phyloP scores from a whole-genome alignment of 805 yeast species.

The Ogataea sp. region DNA sequence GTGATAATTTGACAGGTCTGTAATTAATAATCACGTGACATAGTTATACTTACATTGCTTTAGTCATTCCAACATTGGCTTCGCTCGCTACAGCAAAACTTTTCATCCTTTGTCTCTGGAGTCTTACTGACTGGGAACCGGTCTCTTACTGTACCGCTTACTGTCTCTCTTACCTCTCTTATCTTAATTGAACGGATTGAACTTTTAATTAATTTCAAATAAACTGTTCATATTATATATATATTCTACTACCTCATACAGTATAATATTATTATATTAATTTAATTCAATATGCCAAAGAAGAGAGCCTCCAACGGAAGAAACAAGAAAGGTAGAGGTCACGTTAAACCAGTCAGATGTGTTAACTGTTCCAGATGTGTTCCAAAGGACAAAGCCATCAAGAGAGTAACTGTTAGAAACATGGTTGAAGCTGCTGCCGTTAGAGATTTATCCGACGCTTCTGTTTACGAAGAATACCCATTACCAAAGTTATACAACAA shows the following conservation, averaged over 20 bases:
- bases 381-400: constrained; percentile 99
- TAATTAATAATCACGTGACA: too few species aligned
- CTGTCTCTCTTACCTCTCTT: neutral
- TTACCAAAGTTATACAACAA: constrained; percentile 99
- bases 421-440: constrained; percentile 99
- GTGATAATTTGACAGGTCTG: too few species aligned
- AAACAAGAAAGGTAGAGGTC: constrained; percentile 99
- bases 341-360: constrained; percentile 99
- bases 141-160: neutral
- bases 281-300: constrained; percentile 79
- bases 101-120: too few species aligned
- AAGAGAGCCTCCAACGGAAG: constrained; percentile 99
- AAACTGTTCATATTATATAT: too few species aligned
- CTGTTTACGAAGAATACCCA: constrained; percentile 98
- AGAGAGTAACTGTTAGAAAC: constrained; percentile 99
- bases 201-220: too few species aligned
- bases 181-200: neutral
- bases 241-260: neutral
- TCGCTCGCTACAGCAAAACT: too few species aligned
- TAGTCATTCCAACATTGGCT: too few species aligned
- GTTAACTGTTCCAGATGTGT: constrained; percentile 99
- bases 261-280: neutral
- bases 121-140: too few species aligned
- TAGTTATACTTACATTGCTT: too few species aligned
- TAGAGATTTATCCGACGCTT: constrained; percentile 99